Evolutionary conservation across 129 eudicot species (phyloP), one percentile per base, ranked within the genome.

Genomic region (Heracleum sosnowskyi): DNA sequence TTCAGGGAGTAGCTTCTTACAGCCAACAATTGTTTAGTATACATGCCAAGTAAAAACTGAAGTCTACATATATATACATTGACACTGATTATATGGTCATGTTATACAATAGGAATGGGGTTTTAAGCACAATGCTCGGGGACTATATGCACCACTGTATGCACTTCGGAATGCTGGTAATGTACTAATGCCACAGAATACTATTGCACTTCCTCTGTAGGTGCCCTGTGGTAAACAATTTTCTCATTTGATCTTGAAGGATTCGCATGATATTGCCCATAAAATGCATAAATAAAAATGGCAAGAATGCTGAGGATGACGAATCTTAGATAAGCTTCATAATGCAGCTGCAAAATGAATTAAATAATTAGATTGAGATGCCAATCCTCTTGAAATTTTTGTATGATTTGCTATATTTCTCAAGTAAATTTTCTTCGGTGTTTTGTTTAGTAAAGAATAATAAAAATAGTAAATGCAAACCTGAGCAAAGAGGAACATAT

Each of bases 281-380:
- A 94, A 72, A 90, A 79, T 74, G 98, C 97, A 82, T 94, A 94
- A 40, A 94, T 78, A 60, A 86, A 85, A 39, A 94, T 55, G 9
- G 90, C 76, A 8, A 91, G 77, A 49, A 90, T 70, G 86, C 94
- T 90, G 82, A 95, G 86, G 79, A 88, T 85, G 1, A 91, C 77
- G 78, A 95, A 95, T 82, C 98, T 88, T 86, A 91, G 84, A 97
- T 97, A 95, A 77, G 92, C 97, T 87, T 95, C 98, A 71, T 87
- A 87, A 83, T 95, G 98, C 73, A 95, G 86, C 98, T 95, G 91
- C 90, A 86, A 55, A 87, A 62, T 33, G 40, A 17, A 39, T 24
- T 4, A n/a, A 41, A 40, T 40, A 40, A 39, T 41, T 41, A 41
- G 51, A 44, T 16, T 72, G 11, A 41, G 10, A 41, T 39, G 74